These are phyloP conservation scores for Exophiala calicioides DNA, from an alignment of 2,329 filamentous ascomycete species.

Conservation along the genomic window DNA sequence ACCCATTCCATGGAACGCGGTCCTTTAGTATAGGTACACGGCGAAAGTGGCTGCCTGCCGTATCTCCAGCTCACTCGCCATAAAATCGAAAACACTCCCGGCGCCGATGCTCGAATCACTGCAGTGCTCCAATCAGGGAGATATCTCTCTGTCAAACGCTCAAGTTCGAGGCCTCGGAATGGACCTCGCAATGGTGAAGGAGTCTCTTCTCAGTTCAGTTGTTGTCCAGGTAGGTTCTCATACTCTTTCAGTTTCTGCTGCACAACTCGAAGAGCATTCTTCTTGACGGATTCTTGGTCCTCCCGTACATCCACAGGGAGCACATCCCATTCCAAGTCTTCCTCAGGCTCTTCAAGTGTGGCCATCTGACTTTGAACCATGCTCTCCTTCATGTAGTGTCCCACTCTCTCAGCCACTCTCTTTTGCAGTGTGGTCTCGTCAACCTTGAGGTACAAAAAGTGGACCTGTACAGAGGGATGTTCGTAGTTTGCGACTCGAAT, in stretches of 20 bases:
- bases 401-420: constrained; percentile 72
- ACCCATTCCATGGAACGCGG: no score
- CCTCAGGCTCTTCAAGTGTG: constrained; percentile 76
- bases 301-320: constrained; percentile 65
- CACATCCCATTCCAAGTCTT: constrained; percentile 69
- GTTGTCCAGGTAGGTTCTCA: constrained; percentile 22
- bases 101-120: constrained; percentile 18
- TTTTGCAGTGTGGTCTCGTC: constrained; percentile 72
- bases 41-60: no score
- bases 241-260: constrained; percentile 54
- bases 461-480: constrained; percentile 70
- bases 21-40: no score
- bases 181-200: no score
- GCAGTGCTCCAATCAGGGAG: no score
- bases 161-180: no score
- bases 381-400: constrained; percentile 91
- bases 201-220: constrained; percentile 1
- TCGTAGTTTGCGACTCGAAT: constrained; percentile 80
- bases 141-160: no score
- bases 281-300: constrained; percentile 59
- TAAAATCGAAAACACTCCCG: constrained; percentile 15
- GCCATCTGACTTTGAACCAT: constrained; percentile 95
- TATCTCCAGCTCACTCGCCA: no score
- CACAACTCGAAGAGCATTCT: constrained; percentile 61
- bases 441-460: constrained; percentile 90